Percentiles rank a stretch among this genome's conserved stretches.
Evolutionary conservation across 352 stramenopile species (phyloP).

Genomic region (Globisporangium mamillatum): DNA sequence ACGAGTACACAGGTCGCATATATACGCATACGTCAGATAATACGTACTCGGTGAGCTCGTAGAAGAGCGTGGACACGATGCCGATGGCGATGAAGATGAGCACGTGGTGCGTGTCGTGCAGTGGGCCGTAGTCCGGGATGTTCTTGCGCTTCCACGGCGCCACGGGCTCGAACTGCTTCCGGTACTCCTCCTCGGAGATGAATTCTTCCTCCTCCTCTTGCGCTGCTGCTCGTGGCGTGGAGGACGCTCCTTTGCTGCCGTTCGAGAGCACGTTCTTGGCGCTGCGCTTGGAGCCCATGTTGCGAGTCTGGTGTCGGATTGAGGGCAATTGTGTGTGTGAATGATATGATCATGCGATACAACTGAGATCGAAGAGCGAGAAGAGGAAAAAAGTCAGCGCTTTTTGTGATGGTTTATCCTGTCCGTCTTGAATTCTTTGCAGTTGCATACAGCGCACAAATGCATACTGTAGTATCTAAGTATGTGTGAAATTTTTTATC

Average conservation of each 20-base stretch:
- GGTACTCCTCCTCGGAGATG: constrained; percentile 49
- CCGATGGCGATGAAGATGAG: constrained; percentile 69
- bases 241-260: not conserved
- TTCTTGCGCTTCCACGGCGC: constrained; percentile 76
- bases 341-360: not conserved
- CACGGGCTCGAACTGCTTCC: constrained; percentile 70
- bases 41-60: constrained; percentile 63
- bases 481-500: not conserved
- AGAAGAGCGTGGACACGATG: constrained; percentile 59
- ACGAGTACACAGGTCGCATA: not conserved
- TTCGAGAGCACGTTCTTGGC: constrained; percentile 17
- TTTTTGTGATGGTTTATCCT: not conserved
- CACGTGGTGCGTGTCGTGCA: constrained; percentile 58
- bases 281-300: constrained; percentile 13
- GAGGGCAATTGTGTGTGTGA: not conserved
- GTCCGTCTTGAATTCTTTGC: not conserved
- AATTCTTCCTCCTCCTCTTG: constrained; percentile 32
- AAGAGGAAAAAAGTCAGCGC: constrained; percentile 3
- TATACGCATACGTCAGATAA: not conserved
- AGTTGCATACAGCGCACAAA: not conserved
- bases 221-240: not conserved
- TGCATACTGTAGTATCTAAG: not conserved
- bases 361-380: constrained; percentile 1
- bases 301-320: not conserved
- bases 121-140: constrained; percentile 77